Evolutionary conservation across 1,284 basidiomycete genomes (phyloP).

Genomic region (Ustilago trichophora): DNA sequence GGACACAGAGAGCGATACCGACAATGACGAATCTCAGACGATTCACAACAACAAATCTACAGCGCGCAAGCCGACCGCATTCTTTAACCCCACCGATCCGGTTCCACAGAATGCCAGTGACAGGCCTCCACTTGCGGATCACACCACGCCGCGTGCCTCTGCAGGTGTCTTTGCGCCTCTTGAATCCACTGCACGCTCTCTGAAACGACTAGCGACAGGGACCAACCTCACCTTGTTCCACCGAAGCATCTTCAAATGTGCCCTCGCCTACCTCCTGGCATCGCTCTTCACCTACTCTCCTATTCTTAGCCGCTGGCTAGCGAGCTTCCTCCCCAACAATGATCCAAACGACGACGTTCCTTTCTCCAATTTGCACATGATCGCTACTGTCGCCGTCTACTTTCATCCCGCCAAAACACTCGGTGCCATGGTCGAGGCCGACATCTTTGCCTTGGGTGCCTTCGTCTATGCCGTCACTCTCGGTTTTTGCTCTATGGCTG

Average conservation of each 20-base stretch:
- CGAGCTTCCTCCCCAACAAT: constrained; percentile 54
- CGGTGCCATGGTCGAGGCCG: constrained; percentile 89
- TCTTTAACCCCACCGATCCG: background rate
- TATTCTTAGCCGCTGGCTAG: constrained; percentile 61
- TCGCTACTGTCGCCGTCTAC: constrained; percentile 80
- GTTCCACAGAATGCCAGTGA: constrained; percentile 1
- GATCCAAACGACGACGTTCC: constrained; percentile 54
- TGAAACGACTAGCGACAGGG: constrained; percentile 71
- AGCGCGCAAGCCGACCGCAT: background rate
- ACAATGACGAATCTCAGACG: constrained; percentile 5
- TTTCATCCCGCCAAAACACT: constrained; percentile 76
- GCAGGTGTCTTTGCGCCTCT: background rate
- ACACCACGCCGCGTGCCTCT: background rate
- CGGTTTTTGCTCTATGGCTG: constrained; percentile 76
- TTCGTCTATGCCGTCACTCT: constrained; percentile 78
- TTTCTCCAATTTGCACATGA: constrained; percentile 81
- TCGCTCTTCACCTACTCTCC: constrained; percentile 92
- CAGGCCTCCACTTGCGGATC: background rate
- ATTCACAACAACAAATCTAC: background rate
- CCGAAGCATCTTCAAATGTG: constrained; percentile 86
- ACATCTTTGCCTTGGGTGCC: constrained; percentile 79
- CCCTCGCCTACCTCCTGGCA: constrained; percentile 86
- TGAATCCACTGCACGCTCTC: constrained; percentile 69
- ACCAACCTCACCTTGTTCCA: constrained; percentile 70
- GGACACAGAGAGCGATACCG: constrained; percentile 31